Conservation (phyloP, 78 protist species). For the Dictyostelium intermedium region DNA sequence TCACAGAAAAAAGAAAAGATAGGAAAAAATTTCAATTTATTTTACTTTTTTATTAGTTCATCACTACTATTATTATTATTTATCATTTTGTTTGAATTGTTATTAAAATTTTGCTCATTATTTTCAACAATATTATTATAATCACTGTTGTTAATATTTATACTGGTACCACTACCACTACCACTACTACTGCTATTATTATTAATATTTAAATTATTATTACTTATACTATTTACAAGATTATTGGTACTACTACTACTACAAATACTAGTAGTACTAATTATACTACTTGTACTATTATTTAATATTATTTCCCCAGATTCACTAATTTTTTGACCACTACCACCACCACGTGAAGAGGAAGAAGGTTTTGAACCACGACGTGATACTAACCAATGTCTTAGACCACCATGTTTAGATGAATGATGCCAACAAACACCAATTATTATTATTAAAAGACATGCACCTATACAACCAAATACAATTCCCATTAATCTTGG, state of each 20-base stretch:
- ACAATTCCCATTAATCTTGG: conserved; percentile 5
- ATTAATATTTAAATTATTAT: not conserved
- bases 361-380: not conserved
- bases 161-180: no score
- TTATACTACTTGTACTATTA: not conserved
- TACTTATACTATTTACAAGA: not conserved
- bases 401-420: conserved; percentile 47
- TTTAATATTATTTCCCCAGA: not conserved
- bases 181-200: not conserved
- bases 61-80: not conserved
- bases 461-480: conserved; percentile 12
- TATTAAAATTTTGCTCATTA: not conserved
- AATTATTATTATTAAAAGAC: not conserved
- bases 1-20: not conserved
- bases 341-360: not conserved
- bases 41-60: not conserved
- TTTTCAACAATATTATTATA: not conserved
- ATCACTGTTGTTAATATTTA: not conserved
- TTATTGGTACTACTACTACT: not conserved
- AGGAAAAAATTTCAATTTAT: not conserved
- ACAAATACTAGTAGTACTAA: not conserved
- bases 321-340: not conserved
- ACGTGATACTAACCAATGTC: conserved; percentile 43
- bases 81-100: not conserved
- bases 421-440: conserved; percentile 52